Evolutionary conservation across 441 rosid species (phyloP).

Genomic region (Adansonia grandidieri): DNA sequence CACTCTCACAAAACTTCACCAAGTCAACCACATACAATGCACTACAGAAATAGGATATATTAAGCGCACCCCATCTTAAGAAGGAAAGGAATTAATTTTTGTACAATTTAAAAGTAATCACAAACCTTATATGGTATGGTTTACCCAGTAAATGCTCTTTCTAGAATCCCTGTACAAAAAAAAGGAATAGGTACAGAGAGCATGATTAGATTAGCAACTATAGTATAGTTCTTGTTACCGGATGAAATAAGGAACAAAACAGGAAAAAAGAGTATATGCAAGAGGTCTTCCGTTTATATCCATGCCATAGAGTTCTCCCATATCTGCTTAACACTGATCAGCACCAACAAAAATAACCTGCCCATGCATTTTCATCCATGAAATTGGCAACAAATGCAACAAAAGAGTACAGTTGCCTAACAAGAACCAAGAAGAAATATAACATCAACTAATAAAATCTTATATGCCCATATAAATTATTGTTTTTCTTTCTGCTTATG

Average conservation of each 20-base stretch:
- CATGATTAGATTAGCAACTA: background rate
- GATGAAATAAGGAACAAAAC: too few species aligned
- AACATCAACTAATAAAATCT: slow-evolving; percentile 96
- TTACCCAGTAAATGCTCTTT: slow-evolving; percentile 90
- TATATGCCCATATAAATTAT: slow-evolving; percentile 98
- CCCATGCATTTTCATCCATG: slow-evolving; percentile 30
- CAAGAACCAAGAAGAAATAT: slow-evolving; percentile 15
- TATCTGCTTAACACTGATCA: slow-evolving; percentile 91
- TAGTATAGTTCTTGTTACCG: background rate
- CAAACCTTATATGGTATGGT: slow-evolving; percentile 95
- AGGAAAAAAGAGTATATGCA: slow-evolving; percentile 97
- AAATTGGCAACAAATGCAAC: slow-evolving; percentile 21
- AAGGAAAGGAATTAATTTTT: slow-evolving; percentile 4
- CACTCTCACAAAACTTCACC: slow-evolving; percentile 84
- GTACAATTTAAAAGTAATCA: slow-evolving; percentile 26
- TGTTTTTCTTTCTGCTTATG: slow-evolving; percentile 99
- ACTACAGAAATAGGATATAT: slow-evolving; percentile 51
- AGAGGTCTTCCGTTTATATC: slow-evolving; percentile 96
- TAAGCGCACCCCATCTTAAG: slow-evolving; percentile 28
- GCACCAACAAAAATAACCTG: slow-evolving; percentile 99
- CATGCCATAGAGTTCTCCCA: slow-evolving; percentile 99
- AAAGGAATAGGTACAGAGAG: background rate
- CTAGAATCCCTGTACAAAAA: slow-evolving; percentile 83
- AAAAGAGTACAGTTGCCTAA: slow-evolving; percentile 21
- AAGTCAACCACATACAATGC: slow-evolving; percentile 96